Evolutionary conservation across 495 filamentous ascomycete genomes (phyloP), one percentile per base, ranked within the genome.

Genomic region (Tuber borchii): DNA sequence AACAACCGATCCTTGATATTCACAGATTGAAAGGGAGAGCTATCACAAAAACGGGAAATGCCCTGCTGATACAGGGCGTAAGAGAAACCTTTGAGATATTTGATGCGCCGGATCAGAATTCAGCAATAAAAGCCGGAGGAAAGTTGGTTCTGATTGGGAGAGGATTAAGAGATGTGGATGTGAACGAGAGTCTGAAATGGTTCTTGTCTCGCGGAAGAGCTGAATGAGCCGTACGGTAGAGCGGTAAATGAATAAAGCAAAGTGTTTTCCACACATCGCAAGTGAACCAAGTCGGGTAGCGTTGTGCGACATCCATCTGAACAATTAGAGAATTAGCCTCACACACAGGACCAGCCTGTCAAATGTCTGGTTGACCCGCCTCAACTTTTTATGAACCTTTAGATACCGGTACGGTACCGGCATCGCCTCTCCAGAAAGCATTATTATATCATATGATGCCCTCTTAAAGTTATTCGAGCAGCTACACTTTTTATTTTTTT

Each of bases 81-180:
- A 86, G 95, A 45, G 95, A 97, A 74, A 87, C 97, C 12, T 99
- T 97, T 82, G 95, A 98, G 81, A 92, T 98, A 26, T 86, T 93
- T 45, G 93, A 97, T 74, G 85, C 86, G 34, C 85, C 86, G 4
- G 80, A 84, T 37, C 73, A 72, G 48, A 82, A 79, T 19, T 74
- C 78, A 44, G 83, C 80, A 45, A 75, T 72, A 31, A 78, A 75
- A 69, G 74, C 10, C 34, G 75, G 77, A 17, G 81, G 82, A 65
- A 83, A 83, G 46, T n/a, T 83, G 20, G 82, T 83, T 20, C 44
- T 83, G 73, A 83, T 83, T 75, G 82, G 82, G 48, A 70, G 81
- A 42, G 76, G 76, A 3, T 48, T 83, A 43, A 78, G 74, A 40
- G 68, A 43, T 71, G 75, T 70, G 48, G 70, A 83, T 75, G 68